Percentiles rank a stretch among this genome's conserved stretches.
Conservation (phyloP, 345 rosid species). For the Cardamine occulta region DNA sequence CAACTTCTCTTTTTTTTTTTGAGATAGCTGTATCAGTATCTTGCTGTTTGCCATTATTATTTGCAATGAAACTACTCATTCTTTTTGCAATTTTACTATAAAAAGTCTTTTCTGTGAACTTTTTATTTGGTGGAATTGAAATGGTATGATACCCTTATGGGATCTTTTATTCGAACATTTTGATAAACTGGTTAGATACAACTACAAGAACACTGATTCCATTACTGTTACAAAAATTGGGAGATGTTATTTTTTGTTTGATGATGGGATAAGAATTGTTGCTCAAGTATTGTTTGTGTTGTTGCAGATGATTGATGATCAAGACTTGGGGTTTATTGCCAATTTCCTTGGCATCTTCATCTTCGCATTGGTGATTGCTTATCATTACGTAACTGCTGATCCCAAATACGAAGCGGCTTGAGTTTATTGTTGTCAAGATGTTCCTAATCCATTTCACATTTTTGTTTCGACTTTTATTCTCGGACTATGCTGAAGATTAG, state of each 20-base stretch:
- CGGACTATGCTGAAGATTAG: neutral
- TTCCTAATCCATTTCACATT: constrained; percentile 3
- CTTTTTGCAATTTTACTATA: neutral
- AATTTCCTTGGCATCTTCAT: constrained; percentile 82
- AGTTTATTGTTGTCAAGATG: constrained; percentile 27
- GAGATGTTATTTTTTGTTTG: neutral
- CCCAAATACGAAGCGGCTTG: constrained; percentile 77
- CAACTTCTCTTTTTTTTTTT: constrained; percentile 31
- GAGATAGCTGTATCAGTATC: neutral
- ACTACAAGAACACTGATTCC: neutral
- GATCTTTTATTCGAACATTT: neutral
- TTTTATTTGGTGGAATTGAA: neutral
- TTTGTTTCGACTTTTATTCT: neutral
- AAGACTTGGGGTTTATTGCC: constrained; percentile 72
- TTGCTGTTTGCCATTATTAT: neutral
- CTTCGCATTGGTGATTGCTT: constrained; percentile 72
- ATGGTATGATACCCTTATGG: neutral
- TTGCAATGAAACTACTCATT: constrained; percentile 4
- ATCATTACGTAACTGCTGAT: constrained; percentile 88
- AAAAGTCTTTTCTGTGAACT: neutral
- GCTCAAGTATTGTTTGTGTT: constrained; percentile 29
- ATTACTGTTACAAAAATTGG: neutral
- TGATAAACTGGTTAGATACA: constrained; percentile 5
- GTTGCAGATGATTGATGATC: constrained; percentile 89
- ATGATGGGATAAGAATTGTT: constrained; percentile 18